These are phyloP conservation scores for Sequoia sempervirens DNA, from an alignment of 75 land plant species.

Conservation along the genomic window DNA sequence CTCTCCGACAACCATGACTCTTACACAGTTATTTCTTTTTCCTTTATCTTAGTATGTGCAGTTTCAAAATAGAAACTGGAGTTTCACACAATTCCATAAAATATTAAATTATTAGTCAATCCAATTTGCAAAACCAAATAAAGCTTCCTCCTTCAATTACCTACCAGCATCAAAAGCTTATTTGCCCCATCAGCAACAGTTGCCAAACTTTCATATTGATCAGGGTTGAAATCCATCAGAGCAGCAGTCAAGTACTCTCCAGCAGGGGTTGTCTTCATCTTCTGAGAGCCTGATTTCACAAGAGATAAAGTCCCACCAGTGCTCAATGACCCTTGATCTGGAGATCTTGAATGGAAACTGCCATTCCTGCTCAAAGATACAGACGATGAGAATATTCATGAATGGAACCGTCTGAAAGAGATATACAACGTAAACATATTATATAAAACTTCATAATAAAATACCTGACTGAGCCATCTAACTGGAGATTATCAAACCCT, in stretches of 20 bases:
- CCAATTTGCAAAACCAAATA: background rate
- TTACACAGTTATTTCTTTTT: background rate
- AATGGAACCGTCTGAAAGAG: background rate
- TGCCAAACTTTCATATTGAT: conserved; percentile 82
- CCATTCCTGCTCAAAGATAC: conserved; percentile 28
- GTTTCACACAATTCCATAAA: background rate
- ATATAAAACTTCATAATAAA: conserved; percentile 1
- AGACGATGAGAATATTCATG: conserved; percentile 3
- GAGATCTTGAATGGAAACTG: conserved; percentile 22
- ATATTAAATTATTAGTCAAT: background rate
- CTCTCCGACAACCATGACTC: background rate
- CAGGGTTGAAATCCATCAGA: conserved; percentile 91
- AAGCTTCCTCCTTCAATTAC: background rate
- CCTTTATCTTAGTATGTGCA: background rate
- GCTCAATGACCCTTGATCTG: conserved; percentile 30
- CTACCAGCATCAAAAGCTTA: conserved; percentile 97
- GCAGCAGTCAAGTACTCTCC: conserved; percentile 96
- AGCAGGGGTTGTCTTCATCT: conserved; percentile 83
- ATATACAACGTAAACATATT: background rate
- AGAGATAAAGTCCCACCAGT: conserved; percentile 46
- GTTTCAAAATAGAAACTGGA: conserved; percentile 2
- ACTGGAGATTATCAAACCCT: conserved; percentile 20
- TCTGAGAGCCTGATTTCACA: conserved; percentile 61
- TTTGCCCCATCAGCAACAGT: conserved; percentile 97
- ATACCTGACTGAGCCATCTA: conserved; percentile 41